Evolutionary conservation across 2,329 filamentous ascomycete genomes (phyloP), one percentile per base, ranked within the genome.

Genomic region (Colletotrichum orchidophilum): DNA sequence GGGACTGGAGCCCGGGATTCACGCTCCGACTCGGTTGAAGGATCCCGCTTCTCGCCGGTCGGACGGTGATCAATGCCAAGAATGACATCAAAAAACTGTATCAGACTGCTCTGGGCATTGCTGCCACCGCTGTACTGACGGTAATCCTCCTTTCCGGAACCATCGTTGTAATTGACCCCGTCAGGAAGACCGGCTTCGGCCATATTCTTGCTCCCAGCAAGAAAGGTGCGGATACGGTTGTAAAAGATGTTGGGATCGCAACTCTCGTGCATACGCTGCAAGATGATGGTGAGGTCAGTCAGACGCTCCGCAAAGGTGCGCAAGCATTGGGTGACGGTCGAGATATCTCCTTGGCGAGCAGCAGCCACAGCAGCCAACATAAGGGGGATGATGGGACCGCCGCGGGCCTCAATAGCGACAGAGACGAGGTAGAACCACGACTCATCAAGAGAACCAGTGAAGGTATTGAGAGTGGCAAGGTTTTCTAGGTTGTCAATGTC

Each of bases 401-500:
- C 96, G 66, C 94, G 92, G 65, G 95, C 95, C 83, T 99, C 96
- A 74, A 99, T 98, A 73, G 96, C 96, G 3, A 98, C 94, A 0
- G 95, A 98, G 63, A 98, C 91, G 13, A 99, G 87, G 80, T 98
- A 99, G 80, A 99, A 99, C 96, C 96, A 99, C 73, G 96, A 97
- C 83, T 99, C 96, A 79, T 99, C 96, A 66, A 97, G 86, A 8
- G 95, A 95, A 61, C 96, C 96, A 18, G 96, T 98, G 78, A 98
- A 97, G 18, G 96, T 98, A 77, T 91, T 90, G 72, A 98, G 87
- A 2, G 94, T 96, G 50, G 94, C 91, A 66, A 99, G 87, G 77
- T 99, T 98, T 78, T 96, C 92, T 55, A 98, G 87, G 74, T 91
- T 90, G 78, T 97, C 94, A 68, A 96, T 90, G 42, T 89, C 88